Percentiles rank a stretch among this genome's conserved stretches.
phyloP scores from a whole-genome alignment of 192 early-diverging fungal species.

The Linderina pennispora region DNA sequence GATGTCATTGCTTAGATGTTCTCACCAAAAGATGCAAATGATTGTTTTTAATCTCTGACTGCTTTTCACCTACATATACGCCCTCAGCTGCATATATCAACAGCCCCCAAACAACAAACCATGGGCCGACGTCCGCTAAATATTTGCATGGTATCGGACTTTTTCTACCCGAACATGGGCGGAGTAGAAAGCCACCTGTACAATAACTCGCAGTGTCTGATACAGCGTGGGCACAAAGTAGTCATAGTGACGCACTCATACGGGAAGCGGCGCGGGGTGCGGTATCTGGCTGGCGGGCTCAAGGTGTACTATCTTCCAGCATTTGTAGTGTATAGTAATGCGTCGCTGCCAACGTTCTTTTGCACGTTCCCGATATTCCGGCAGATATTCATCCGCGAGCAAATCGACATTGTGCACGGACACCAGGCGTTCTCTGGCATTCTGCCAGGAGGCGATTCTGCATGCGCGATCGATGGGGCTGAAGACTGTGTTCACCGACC shows the following conservation, averaged over 20 bases:
- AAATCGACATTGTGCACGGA: slow-evolving; percentile 93
- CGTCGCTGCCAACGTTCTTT: slow-evolving; percentile 85
- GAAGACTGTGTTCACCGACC: slow-evolving; percentile 92
- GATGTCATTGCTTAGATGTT: no score
- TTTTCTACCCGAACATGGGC: slow-evolving; percentile 96
- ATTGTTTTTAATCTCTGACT: no score
- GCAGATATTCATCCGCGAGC: slow-evolving; percentile 84
- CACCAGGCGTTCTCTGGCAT: slow-evolving; percentile 91
- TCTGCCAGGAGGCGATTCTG: slow-evolving; percentile 94
- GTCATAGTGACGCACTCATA: slow-evolving; percentile 93
- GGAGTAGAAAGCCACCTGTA: slow-evolving; percentile 95
- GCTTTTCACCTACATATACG: no score
- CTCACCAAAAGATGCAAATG: no score
- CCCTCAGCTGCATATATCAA: no score
- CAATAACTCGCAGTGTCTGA: slow-evolving; percentile 82
- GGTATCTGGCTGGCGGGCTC: slow-evolving; percentile 85
- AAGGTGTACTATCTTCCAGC: slow-evolving; percentile 95
- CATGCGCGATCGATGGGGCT: slow-evolving; percentile 95
- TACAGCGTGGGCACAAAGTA: slow-evolving; percentile 91
- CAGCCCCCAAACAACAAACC: no score
- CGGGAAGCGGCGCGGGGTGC: slow-evolving; percentile 70
- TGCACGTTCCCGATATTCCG: slow-evolving; percentile 90
- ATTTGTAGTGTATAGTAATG: slow-evolving; percentile 77
- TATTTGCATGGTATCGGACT: slow-evolving; percentile 88
- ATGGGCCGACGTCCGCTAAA: slow-evolving; percentile 12